Conservation (phyloP, 768 basidiomycete genomes). For the Naematelia aurantialba region DNA sequence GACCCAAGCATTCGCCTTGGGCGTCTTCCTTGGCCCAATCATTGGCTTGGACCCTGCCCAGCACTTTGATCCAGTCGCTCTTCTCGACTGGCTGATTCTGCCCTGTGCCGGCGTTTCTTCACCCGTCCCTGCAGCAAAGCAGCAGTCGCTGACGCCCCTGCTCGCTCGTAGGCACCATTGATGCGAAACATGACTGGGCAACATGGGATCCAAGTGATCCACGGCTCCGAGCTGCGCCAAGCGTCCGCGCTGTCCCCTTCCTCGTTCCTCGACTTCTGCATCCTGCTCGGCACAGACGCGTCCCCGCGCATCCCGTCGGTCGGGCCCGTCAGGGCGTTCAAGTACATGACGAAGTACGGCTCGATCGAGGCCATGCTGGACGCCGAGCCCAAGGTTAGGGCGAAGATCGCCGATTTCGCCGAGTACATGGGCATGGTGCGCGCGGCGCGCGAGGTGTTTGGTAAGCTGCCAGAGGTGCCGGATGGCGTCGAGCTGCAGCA, state of each 20-base stretch:
- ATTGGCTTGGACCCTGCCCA: no score
- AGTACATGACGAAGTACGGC: slow-evolving; percentile 66
- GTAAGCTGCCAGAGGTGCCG: slow-evolving; percentile 25
- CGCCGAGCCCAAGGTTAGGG: slow-evolving; percentile 18
- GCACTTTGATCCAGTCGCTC: no score
- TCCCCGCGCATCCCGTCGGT: slow-evolving; percentile 76
- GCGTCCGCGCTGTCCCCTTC: slow-evolving; percentile 59
- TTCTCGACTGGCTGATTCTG: no score
- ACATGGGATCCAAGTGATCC: slow-evolving; percentile 61
- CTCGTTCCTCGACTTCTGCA: slow-evolving; percentile 74
- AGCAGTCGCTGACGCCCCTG: no score
- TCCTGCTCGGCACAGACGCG: slow-evolving; percentile 87
- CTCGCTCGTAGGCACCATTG: slow-evolving; percentile 61
- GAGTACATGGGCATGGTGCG: slow-evolving; percentile 31
- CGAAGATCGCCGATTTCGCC: slow-evolving; percentile 14
- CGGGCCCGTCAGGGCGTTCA: slow-evolving; percentile 72
- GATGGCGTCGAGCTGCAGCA: slow-evolving; percentile 16
- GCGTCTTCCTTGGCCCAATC: no score
- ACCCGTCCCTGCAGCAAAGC: no score
- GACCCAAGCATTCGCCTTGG: no score
- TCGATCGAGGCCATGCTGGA: slow-evolving; percentile 69
- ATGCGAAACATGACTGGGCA: slow-evolving; percentile 67
- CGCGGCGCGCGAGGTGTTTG: slow-evolving; percentile 30
- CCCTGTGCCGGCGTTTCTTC: no score
- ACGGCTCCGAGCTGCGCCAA: slow-evolving; percentile 61